These are phyloP conservation scores for Rhododendron simsii DNA, from an alignment of 148 eudicot genomes.

Conservation along the genomic window DNA sequence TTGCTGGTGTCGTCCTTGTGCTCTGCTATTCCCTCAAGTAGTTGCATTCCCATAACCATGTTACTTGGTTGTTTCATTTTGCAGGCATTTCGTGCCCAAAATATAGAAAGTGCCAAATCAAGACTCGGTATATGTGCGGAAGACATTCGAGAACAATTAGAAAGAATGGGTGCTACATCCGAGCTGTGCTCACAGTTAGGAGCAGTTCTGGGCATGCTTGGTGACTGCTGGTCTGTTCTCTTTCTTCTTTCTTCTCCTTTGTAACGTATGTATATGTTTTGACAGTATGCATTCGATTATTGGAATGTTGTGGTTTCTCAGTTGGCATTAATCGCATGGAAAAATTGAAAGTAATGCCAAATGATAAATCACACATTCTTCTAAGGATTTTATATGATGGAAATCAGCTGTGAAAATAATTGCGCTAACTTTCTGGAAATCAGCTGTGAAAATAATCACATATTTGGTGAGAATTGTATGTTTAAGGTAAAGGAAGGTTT, in stretches of 20 bases:
- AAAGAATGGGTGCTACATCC: conserved; percentile 54
- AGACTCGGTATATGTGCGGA: conserved; percentile 77
- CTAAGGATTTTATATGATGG: neutral
- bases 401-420: neutral
- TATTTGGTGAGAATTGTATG: neutral
- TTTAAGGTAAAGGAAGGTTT: neutral
- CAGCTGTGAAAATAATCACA: neutral
- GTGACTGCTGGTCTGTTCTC: conserved; percentile 82
- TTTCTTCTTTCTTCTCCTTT: conserved; percentile 9
- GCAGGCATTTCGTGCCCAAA: conserved; percentile 91
- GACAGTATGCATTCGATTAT: neutral
- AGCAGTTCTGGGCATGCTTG: conserved; percentile 91
- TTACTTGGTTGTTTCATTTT: conserved; percentile 12
- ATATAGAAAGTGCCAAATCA: conserved; percentile 93
- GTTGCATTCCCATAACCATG: neutral
- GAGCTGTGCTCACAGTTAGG: conserved; percentile 92
- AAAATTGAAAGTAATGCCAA: neutral
- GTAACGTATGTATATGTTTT: neutral
- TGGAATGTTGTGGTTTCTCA: neutral
- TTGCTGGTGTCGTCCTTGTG: neutral
- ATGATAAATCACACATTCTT: neutral
- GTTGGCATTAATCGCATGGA: neutral
- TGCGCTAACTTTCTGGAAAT: neutral
- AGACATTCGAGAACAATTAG: conserved; percentile 79
- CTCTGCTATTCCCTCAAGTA: neutral